A percentile compares a stretch with the other conserved stretches of the same genome.
phyloP scores from a whole-genome alignment of 1,139 yeast genomes.

The Kodamaea alishanica region DNA sequence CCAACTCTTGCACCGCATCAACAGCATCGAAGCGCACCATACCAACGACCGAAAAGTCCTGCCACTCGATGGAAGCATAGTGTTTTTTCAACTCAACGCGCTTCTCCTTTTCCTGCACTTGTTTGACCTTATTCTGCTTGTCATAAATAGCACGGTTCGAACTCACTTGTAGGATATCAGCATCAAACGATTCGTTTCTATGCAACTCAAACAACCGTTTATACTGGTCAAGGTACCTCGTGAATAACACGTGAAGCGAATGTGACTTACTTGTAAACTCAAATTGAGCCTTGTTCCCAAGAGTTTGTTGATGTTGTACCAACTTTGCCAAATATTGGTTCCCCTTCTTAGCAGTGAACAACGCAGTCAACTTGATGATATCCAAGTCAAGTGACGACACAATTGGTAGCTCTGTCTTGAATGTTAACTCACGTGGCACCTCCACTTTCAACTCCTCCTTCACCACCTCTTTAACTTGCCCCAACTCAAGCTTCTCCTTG shows the following conservation, averaged over 20 bases:
- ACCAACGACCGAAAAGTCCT: slow-evolving; percentile 69
- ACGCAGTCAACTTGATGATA: slow-evolving; percentile 69
- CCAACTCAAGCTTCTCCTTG: slow-evolving; percentile 29
- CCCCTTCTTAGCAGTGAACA: slow-evolving; percentile 59
- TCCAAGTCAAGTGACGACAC: slow-evolving; percentile 65
- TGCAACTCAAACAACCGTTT: slow-evolving; percentile 7
- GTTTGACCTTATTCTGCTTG: slow-evolving; percentile 28
- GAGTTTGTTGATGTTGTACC: slow-evolving; percentile 33
- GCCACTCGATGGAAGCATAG: slow-evolving; percentile 86
- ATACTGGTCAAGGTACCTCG: slow-evolving; percentile 56
- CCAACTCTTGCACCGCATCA: slow-evolving; percentile 60
- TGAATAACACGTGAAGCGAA: slow-evolving; percentile 56
- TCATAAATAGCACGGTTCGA: slow-evolving; percentile 58
- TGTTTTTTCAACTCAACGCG: slow-evolving; percentile 36
- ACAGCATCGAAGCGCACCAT: slow-evolving; percentile 63
- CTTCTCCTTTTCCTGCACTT: slow-evolving; percentile 33
- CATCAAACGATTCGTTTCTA: slow-evolving; percentile 14
- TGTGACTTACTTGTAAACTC: slow-evolving; percentile 64
- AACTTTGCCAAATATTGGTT: slow-evolving; percentile 37
- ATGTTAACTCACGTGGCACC: slow-evolving; percentile 41
- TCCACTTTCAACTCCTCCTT: slow-evolving; percentile 18
- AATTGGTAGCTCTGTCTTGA: slow-evolving; percentile 48
- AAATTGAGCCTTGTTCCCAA: slow-evolving; percentile 52
- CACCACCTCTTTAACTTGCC: slow-evolving; percentile 12
- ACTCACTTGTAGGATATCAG: slow-evolving; percentile 37